A percentile compares a stretch with the other conserved stretches of the same genome.
Evolutionary conservation across 768 basidiomycete genomes (phyloP).

Genomic region (Porphyrellus cyaneotinctus): DNA sequence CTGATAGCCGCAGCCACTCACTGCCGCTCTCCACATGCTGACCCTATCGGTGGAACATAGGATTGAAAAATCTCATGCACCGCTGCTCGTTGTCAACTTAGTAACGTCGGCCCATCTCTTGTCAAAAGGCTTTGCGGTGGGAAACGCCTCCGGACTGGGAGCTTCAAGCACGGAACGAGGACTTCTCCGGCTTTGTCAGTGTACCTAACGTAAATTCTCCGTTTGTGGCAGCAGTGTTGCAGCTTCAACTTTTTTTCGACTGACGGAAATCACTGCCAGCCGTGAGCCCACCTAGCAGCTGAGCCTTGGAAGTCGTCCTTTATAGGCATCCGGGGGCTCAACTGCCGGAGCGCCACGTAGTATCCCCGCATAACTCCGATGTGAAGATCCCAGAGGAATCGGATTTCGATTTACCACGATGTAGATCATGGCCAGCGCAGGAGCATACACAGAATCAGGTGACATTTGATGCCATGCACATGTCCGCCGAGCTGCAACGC

Average conservation of each 20-base stretch:
- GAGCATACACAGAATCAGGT: not conserved
- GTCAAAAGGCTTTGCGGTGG: not conserved
- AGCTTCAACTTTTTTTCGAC: not conserved
- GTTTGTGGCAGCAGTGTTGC: not conserved
- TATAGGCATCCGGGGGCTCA: constrained; percentile 8
- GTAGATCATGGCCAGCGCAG: constrained; percentile 8
- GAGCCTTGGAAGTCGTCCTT: not conserved
- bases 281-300: not conserved
- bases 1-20: too few relatives aligned
- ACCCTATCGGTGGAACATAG: too few relatives aligned
- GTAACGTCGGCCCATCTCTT: too few relatives aligned
- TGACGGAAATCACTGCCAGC: not conserved
- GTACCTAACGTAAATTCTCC: not conserved
- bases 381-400: constrained; percentile 1
- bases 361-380: constrained; percentile 8
- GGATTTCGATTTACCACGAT: constrained; percentile 9
- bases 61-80: too few relatives aligned
- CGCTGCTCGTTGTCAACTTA: not conserved
- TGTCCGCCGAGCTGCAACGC: not conserved
- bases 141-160: not conserved
- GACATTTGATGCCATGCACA: not conserved
- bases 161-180: not conserved
- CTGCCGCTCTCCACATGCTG: too few relatives aligned
- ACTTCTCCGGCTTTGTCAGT: not conserved
- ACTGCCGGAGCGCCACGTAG: constrained; percentile 12